Conservation (phyloP, 2,329 filamentous ascomycete genomes). For the Fonsecaea monophora region DNA sequence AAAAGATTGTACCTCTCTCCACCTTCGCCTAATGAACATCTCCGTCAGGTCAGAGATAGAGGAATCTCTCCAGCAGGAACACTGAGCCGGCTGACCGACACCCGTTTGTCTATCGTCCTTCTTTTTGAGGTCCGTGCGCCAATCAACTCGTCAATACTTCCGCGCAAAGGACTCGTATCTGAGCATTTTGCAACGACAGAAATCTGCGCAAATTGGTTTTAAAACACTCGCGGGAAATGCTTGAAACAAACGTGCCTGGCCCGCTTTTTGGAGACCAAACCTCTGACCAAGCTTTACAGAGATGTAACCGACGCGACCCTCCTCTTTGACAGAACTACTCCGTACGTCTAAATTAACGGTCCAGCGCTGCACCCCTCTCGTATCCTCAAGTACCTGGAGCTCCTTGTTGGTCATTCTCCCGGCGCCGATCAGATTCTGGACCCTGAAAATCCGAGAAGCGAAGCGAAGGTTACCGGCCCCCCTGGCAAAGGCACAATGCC, state of each 20-base stretch:
- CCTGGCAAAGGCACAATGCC: slow-evolving; percentile 6
- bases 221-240: slow-evolving; percentile 19
- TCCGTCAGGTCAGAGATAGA: background rate
- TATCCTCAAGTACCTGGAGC: background rate
- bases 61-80: background rate
- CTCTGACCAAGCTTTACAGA: background rate
- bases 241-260: slow-evolving; percentile 27
- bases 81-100: background rate
- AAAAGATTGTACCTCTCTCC: background rate
- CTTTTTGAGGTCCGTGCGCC: slow-evolving; percentile 6
- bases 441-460: slow-evolving; percentile 28
- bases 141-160: background rate
- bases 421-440: slow-evolving; percentile 27
- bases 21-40: slow-evolving; percentile 4
- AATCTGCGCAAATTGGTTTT: slow-evolving; percentile 6
- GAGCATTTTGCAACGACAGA: background rate
- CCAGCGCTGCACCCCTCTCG: slow-evolving; percentile 11
- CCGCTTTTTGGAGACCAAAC: slow-evolving; percentile 4
- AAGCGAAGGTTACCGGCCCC: slow-evolving; percentile 15
- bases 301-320: background rate
- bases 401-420: slow-evolving; percentile 1
- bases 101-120: background rate
- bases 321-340: slow-evolving; percentile 12
- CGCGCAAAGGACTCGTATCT: background rate
- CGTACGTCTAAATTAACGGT: background rate